Evolutionary conservation across 2,329 filamentous ascomycete species (phyloP).

Genomic region (Penicillium sp.): DNA sequence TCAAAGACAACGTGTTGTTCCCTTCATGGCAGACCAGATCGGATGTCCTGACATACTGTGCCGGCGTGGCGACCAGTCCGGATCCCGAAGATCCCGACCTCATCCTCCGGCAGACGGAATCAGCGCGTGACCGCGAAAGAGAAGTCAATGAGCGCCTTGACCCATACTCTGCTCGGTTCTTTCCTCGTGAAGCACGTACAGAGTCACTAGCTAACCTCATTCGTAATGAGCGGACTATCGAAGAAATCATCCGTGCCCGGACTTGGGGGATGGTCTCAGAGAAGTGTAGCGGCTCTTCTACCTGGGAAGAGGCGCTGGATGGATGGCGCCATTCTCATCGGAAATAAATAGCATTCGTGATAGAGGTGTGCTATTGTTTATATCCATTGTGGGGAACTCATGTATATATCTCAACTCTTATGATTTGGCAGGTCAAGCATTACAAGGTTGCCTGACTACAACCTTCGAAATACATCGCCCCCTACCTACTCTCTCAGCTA

Average conservation of each 20-base stretch:
- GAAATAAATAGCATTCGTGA: conserved; percentile 16
- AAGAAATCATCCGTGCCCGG: conserved; percentile 73
- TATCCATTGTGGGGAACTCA: not conserved
- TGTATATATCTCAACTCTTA: conserved; percentile 8
- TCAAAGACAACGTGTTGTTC: conserved; percentile 79
- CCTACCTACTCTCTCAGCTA: no score
- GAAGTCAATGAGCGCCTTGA: conserved; percentile 87
- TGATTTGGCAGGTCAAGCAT: not conserved
- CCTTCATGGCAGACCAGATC: conserved; percentile 83
- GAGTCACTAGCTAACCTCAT: conserved; percentile 73
- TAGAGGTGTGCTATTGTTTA: not conserved
- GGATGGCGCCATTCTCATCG: conserved; percentile 57
- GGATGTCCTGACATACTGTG: conserved; percentile 86
- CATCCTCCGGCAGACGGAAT: conserved; percentile 69
- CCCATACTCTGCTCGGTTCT: conserved; percentile 85
- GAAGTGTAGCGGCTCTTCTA: conserved; percentile 65
- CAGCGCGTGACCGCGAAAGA: conserved; percentile 68
- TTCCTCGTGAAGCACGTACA: conserved; percentile 72
- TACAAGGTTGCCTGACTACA: no score
- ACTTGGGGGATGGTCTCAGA: conserved; percentile 80
- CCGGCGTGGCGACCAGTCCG: conserved; percentile 79
- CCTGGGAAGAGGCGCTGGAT: conserved; percentile 67
- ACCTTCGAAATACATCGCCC: no score
- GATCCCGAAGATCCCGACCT: conserved; percentile 85
- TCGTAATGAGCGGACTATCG: conserved; percentile 71